Base-by-base conservation (phyloP, 2,329 filamentous ascomycete genomes). In the Stemphylium beticola region DNA sequence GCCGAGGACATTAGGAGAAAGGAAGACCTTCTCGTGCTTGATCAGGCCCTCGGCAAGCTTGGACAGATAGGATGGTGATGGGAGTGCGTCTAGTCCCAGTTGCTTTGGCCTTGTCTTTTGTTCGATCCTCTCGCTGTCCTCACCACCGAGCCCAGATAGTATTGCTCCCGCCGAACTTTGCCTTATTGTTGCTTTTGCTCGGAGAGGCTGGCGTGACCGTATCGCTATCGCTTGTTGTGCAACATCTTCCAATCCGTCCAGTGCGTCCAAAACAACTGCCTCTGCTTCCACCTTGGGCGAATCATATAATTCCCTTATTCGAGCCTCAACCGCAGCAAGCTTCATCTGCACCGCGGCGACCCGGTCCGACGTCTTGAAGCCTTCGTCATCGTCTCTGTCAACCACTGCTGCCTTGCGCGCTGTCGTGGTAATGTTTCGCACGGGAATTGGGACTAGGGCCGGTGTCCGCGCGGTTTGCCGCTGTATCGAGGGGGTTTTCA, bases 21-120 rank as follows among this genome's bases (percentile, higher is more conserved):
- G 90, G 77, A 92, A 90, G 42, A 97, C 87, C 56, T 88, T 86
- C 4, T 89, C 87, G 64, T 93, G 85, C 42, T 83, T 83, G 55
- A 96, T 74, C 50, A 97, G 83, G 33, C 83, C 79, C 72, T 90
- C 89, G n/a, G 89, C 86, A 12, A 82, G 75, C 18, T 77, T 73
- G 11, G 82, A 83, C 55, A 87, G 76, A 32, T 76, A 72, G 22
- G 64, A 53, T 4, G 69, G 66, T 10, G 71, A 62, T 4, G 72
- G 71, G 2, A 75, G 64, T 11, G 68, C 58, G 24, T 63, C 60
- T 9, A 66, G 42, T 8, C 60, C 58, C 26, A 65, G 39, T 1
- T 58, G 46, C 41, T 53, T 62, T 24, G 60, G 15, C 11, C 42
- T 58, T 4, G 50, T 49, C 34, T 41, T 61, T 31, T 22, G 48